Evolutionary conservation across 495 filamentous ascomycete genomes (phyloP), one percentile per base, ranked within the genome.

Genomic region (Neurospora cerealis): DNA sequence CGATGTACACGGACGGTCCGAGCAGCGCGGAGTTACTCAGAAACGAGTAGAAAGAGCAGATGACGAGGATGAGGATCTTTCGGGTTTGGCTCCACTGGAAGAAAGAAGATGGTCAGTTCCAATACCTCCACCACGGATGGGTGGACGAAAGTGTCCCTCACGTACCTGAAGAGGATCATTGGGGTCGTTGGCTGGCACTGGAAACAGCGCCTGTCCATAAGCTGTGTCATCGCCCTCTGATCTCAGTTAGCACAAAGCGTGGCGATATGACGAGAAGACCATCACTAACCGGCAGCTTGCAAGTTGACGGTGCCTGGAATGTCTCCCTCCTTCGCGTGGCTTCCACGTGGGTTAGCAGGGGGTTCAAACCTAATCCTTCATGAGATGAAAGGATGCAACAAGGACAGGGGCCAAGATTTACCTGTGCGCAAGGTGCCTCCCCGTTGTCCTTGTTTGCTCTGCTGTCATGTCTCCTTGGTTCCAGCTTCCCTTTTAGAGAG

Each of bases 221-320:
- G 81, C 87, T 4, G 86, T 88, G 74, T 90, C 88, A 74, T 91
- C 89, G 70, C 89, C 89, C 80, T 90, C 89, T 85, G 69, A n/a
- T n/a, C n/a, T n/a, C n/a, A n/a, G n/a, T n/a, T n/a, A n/a, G n/a
- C n/a, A n/a, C n/a, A n/a, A n/a, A n/a, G n/a, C n/a, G n/a, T n/a
- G n/a, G n/a, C n/a, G n/a, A n/a, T n/a, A n/a, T n/a, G n/a, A n/a
- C 41, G 36, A 34, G 34, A 41, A 28, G 8, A n/a, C 21, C 0
- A 0, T 8, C 0, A 79, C 80, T 70, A 71, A 84, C 80, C 82
- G n/a, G 73, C 76, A 24, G 81, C 85, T 72, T 81, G 79, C 28
- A 90, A 80, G 75, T 90, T 85, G 46, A 90, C 88, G 1, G 88
- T 90, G 2, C 88, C 88, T 0, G 88, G 87, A 28, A 90, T 82